Percentiles rank a stretch among this genome's conserved stretches.
Conservation (phyloP, 805 yeast genomes). For the Teunomyces aglyptinius region DNA sequence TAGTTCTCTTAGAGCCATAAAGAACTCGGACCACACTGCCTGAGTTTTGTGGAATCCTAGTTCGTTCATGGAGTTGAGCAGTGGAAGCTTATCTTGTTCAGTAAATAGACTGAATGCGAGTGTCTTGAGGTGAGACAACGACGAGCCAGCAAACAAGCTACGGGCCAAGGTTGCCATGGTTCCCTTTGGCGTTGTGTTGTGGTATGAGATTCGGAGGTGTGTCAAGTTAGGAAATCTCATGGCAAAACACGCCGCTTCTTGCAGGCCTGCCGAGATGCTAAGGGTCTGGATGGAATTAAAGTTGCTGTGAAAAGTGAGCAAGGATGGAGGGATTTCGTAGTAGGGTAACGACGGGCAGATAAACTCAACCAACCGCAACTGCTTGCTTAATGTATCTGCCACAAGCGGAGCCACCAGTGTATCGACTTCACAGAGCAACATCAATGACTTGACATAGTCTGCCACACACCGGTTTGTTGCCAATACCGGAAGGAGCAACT, state of each 20-base stretch:
- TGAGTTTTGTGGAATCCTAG: not conserved
- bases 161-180: slow-evolving; percentile 9
- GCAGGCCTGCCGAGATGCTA: slow-evolving; percentile 1
- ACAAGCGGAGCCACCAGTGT: not conserved
- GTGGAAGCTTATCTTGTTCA: slow-evolving; percentile 11
- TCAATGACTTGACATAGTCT: slow-evolving; percentile 9
- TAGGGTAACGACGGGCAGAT: slow-evolving; percentile 3
- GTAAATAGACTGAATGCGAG: slow-evolving; percentile 17
- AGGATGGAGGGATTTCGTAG: not conserved
- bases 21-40: slow-evolving; percentile 22
- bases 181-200: not conserved
- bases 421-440: slow-evolving; percentile 8
- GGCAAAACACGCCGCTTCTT: not conserved
- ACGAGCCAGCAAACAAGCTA: slow-evolving; percentile 1
- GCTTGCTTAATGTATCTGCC: not conserved
- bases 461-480: slow-evolving; percentile 12
- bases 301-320: not conserved
- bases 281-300: slow-evolving; percentile 1
- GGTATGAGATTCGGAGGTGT: slow-evolving; percentile 14
- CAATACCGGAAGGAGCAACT: slow-evolving; percentile 12
- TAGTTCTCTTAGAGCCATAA: slow-evolving; percentile 8
- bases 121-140: slow-evolving; percentile 8
- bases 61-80: slow-evolving; percentile 14
- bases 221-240: slow-evolving; percentile 10
- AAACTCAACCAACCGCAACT: slow-evolving; percentile 1